Base-by-base conservation (phyloP, 228 moss, liverwort and hornwort genomes). In the Sphagnum fallax region DNA sequence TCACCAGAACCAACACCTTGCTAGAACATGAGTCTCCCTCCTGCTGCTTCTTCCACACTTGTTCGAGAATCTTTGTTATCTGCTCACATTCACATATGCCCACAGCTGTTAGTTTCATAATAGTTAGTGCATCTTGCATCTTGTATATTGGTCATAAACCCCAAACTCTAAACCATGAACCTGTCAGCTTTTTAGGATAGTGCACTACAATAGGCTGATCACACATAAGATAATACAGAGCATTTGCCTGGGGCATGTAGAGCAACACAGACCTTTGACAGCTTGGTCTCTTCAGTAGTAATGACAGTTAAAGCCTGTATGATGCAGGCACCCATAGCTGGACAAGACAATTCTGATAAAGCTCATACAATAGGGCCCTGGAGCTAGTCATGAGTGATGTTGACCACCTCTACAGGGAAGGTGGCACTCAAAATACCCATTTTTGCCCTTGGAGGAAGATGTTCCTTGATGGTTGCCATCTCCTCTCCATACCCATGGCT, bases 281-380 rank as follows among this genome's bases (percentile, higher is more conserved):
- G 82, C 73, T 87, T 90, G 11, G 89, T 82, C 65, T 81, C 76
- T 15, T 75, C 74, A 13, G 85, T 79, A 16, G 90, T 92, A 63
- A 87, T 86, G 68, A 98, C 87, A 57, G 90, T 78, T 10, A 90
- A 86, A 64, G 57, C 66, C 73, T 98, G 98, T 66, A 62, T 75
- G 70, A 98, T 86, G 76, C 87, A 88, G 48, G 77, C 75, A 84
- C 84, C 77, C 6, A 59, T 74, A 61, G 77, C 69, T 75, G 77
- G 74, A 49, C 74, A 51, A 59, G 68, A 71, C 48, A 67, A 63
- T n/a, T 89, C 77, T 6, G 77, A 66, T 1, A 74, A 67, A 55
- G 87, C 87, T 75, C 89, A 85, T 10, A 65, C 63, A 64, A 89
- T 78, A 6, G 92, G 90, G 52, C 81, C 74, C 53, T 73, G 77